phyloP scores from a whole-genome alignment of 495 filamentous ascomycete genomes.

The Trichoderma virens region DNA sequence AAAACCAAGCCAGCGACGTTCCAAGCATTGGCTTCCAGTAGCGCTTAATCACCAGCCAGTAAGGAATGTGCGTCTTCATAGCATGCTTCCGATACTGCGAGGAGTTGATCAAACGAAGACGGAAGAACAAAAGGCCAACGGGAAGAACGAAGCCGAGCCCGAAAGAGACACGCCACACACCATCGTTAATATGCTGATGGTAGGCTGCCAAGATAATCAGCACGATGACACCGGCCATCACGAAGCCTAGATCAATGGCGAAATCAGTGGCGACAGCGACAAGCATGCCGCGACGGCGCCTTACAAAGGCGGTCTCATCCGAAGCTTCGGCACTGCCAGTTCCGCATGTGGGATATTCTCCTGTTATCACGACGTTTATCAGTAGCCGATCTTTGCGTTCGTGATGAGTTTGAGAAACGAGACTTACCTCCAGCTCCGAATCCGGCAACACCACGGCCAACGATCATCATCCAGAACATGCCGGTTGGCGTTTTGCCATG shows the following conservation, averaged over 20 bases:
- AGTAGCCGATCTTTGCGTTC: neutral
- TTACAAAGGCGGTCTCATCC: constrained; percentile 22
- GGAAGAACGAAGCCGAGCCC: neutral
- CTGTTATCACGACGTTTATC: neutral
- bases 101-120: neutral
- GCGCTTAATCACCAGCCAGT: neutral
- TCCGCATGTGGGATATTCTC: constrained; percentile 34
- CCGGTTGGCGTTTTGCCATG: constrained; percentile 19
- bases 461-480: neutral
- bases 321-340: constrained; percentile 33
- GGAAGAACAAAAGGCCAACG: neutral
- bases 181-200: neutral
- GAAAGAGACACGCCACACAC: neutral
- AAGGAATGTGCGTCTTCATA: neutral
- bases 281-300: neutral
- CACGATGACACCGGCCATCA: neutral
- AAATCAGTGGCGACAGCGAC: neutral
- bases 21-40: constrained; percentile 4
- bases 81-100: neutral
- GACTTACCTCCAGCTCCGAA: constrained; percentile 33
- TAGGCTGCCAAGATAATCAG: neutral
- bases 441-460: constrained; percentile 24
- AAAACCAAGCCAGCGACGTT: neutral
- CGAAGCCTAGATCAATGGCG: neutral
- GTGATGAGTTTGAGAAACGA: too few relatives aligned